phyloP scores from a whole-genome alignment of 192 early-diverging fungal species.

The Oehlia diaphana region DNA sequence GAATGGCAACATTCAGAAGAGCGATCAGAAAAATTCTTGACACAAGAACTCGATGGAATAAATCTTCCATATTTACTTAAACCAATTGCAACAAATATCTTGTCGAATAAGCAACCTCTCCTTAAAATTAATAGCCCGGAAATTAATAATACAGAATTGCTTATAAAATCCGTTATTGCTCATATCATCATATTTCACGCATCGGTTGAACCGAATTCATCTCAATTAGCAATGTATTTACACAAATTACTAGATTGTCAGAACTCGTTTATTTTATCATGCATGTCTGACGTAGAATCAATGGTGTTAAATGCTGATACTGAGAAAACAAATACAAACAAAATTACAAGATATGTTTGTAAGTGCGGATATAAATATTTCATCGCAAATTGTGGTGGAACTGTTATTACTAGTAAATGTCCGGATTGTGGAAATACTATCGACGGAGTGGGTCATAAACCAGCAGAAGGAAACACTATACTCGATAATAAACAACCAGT shows the following conservation, averaged over 20 bases:
- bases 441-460: not conserved
- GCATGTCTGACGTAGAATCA: slow-evolving; percentile 15
- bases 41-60: not conserved
- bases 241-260: slow-evolving; percentile 14
- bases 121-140: not conserved
- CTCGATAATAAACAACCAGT: slow-evolving; percentile 7
- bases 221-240: slow-evolving; percentile 18
- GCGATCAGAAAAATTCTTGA: not conserved
- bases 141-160: not conserved
- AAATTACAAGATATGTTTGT: slow-evolving; percentile 1
- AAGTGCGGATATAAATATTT: slow-evolving; percentile 27
- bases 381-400: slow-evolving; percentile 24
- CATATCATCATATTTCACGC: slow-evolving; percentile 22
- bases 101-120: slow-evolving; percentile 17
- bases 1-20: not conserved
- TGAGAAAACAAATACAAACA: too few species aligned
- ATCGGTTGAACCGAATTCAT: slow-evolving; percentile 9
- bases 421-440: slow-evolving; percentile 2
- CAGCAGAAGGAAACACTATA: not conserved
- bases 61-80: slow-evolving; percentile 3
- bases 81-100: not conserved
- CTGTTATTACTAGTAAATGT: not conserved
- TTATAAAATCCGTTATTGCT: slow-evolving; percentile 26
- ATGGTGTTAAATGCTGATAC: slow-evolving; percentile 7
- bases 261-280: slow-evolving; percentile 5